Evolutionary conservation across 768 basidiomycete genomes (phyloP).

Genomic region (Trametopsis cervina): DNA sequence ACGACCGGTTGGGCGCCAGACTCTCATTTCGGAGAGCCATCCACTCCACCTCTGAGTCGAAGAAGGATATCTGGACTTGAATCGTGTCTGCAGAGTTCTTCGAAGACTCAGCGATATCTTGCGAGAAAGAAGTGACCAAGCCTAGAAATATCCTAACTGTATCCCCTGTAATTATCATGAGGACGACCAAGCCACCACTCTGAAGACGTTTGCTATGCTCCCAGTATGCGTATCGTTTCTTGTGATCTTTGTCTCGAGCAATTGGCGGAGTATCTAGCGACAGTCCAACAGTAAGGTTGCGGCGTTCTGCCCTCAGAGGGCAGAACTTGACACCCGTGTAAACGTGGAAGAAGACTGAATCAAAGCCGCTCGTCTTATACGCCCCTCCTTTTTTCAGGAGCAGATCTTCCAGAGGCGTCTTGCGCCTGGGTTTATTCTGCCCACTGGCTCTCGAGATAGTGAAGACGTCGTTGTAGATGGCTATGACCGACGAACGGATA

Average conservation of each 20-base stretch:
- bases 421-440: not conserved
- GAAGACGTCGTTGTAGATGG: slow-evolving; percentile 13
- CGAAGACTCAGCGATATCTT: slow-evolving; percentile 41
- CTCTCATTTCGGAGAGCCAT: slow-evolving; percentile 14
- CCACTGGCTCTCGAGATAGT: slow-evolving; percentile 6
- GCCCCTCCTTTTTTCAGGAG: slow-evolving; percentile 49
- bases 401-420: slow-evolving; percentile 34
- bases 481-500: slow-evolving; percentile 14
- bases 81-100: slow-evolving; percentile 28
- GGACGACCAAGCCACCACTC: slow-evolving; percentile 56
- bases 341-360: slow-evolving; percentile 54
- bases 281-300: slow-evolving; percentile 43
- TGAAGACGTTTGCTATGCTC: slow-evolving; percentile 53
- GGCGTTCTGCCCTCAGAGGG: slow-evolving; percentile 40
- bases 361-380: slow-evolving; percentile 38
- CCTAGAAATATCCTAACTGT: slow-evolving; percentile 43
- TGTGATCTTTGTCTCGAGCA: slow-evolving; percentile 35
- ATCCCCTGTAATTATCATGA: slow-evolving; percentile 32
- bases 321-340: slow-evolving; percentile 48
- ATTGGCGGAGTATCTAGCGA: slow-evolving; percentile 44
- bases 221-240: slow-evolving; percentile 50
- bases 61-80: slow-evolving; percentile 50
- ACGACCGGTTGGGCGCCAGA: slow-evolving; percentile 10
- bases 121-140: slow-evolving; percentile 33
- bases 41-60: slow-evolving; percentile 51